Base-by-base conservation (phyloP, 306 rosid genomes). In the Datisca glomerata region DNA sequence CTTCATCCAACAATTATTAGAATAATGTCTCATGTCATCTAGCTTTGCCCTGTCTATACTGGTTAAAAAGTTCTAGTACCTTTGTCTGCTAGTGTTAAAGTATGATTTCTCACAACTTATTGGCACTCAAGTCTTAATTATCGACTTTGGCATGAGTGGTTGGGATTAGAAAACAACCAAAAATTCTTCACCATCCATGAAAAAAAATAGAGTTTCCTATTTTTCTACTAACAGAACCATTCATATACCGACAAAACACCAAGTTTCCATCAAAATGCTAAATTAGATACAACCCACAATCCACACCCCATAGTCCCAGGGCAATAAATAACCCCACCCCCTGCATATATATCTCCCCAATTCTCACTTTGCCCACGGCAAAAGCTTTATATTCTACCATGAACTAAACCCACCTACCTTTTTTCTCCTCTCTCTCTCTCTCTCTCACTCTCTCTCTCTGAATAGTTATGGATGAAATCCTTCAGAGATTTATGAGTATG, bases 161-260 rank as follows among this genome's bases (percentile, higher is more conserved):
- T 31, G 36, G 36, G 0, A 46, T 46, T 28, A 46, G 11, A 39
- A 6, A 36, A 19, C 20, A 28, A 12, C n/a, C n/a, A n/a, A n/a
- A n/a, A 35, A 18, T 19, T 34, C 36, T 18, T 51, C 47, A 59
- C 65, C 51, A 42, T 36, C 32, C 21, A 34, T 13, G 28, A 47
- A 24, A 12, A 25, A 39, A 41, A 43, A 18, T 12, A 32, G 37
- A 21, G 52, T 12, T 27, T 56, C 71, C 63, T 66, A 68, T 49
- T 38, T 45, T 70, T 74, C 68, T 79, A 7, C 52, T 12, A 33
- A 24, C 53, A 13, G 32, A 82, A 75, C 77, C 68, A 78, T 78
- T 59, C 63, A 38, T 21, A 53, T 38, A 19, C 43, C 66, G 81
- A 78, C 81, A 74, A 64, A 36, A 4, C 4, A 47, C n/a, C n/a